Percentiles rank a stretch among this genome's conserved stretches.
phyloP scores from a whole-genome alignment of 2,329 filamentous ascomycete species.

The Phialocephala subalpina region DNA sequence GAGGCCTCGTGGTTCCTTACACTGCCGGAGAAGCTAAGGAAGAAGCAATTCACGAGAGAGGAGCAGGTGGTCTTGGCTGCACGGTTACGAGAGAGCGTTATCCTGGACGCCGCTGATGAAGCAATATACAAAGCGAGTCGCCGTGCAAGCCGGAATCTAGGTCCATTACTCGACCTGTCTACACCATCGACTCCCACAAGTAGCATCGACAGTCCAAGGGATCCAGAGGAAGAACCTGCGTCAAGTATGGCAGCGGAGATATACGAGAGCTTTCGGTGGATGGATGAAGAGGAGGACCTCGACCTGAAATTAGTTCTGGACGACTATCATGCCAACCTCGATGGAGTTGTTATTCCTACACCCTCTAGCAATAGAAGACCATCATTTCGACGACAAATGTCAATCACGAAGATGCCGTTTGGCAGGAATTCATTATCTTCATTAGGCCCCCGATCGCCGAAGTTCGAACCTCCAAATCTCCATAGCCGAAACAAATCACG shows the following conservation, averaged over 20 bases:
- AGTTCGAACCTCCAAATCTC: conserved; percentile 38
- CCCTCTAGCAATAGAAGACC: conserved; percentile 58
- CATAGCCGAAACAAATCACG: conserved; percentile 56
- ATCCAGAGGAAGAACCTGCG: conserved; percentile 22
- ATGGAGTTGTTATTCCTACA: conserved; percentile 56
- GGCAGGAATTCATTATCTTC: conserved; percentile 57
- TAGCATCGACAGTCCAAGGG: conserved; percentile 25
- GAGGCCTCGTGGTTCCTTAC: conserved; percentile 74
- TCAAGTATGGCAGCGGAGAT: conserved; percentile 47
- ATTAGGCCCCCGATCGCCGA: conserved; percentile 42
- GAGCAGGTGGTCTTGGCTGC: conserved; percentile 71
- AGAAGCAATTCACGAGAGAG: conserved; percentile 74
- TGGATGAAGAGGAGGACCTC: conserved; percentile 76
- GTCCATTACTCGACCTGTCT: conserved; percentile 43
- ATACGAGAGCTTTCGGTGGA: conserved; percentile 75
- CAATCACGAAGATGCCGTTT: conserved; percentile 72
- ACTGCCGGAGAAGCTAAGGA: conserved; percentile 76
- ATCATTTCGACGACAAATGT: conserved; percentile 75
- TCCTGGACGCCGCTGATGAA: conserved; percentile 66
- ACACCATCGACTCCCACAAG: conserved; percentile 37
- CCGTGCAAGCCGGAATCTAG: conserved; percentile 48
- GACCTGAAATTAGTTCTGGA: conserved; percentile 73
- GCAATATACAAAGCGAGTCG: conserved; percentile 58
- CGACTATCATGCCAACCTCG: conserved; percentile 72
- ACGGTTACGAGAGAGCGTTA: conserved; percentile 58